Evolutionary conservation across 768 basidiomycete genomes (phyloP).

Genomic region (Naganishia antarctica): DNA sequence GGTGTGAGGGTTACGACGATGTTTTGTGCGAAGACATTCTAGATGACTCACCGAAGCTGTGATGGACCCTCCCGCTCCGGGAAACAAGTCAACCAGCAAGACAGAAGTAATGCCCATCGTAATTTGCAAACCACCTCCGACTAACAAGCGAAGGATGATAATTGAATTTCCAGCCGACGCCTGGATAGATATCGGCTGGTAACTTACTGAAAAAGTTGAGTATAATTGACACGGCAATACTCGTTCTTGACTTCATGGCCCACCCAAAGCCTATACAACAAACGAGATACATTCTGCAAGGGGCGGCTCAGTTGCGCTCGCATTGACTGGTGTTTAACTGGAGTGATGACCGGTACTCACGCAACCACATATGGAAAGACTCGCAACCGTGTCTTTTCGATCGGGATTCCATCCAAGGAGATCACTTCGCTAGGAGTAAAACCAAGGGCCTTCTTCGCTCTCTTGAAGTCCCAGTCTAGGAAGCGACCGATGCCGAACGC

Average conservation of each 20-base stretch:
- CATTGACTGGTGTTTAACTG: neutral
- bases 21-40: no score
- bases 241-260: constrained; percentile 40
- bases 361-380: constrained; percentile 33
- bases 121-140: constrained; percentile 21
- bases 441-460: constrained; percentile 45
- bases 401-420: constrained; percentile 35
- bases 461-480: constrained; percentile 64
- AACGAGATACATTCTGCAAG: constrained; percentile 34
- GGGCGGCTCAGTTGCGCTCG: neutral
- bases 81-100: constrained; percentile 46
- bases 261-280: constrained; percentile 44
- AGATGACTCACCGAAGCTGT: constrained; percentile 48
- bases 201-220: constrained; percentile 42
- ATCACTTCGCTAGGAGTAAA: constrained; percentile 27
- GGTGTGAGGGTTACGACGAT: neutral
- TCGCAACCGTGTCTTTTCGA: constrained; percentile 33
- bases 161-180: neutral
- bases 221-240: constrained; percentile 43
- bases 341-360: constrained; percentile 32
- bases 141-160: neutral
- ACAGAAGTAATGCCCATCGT: constrained; percentile 25
- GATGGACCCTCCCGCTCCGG: constrained; percentile 44
- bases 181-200: neutral
- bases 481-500: constrained; percentile 60